Base-by-base conservation (phyloP, 225 moss, liverwort and hornwort species). In the Ulota crispa region DNA sequence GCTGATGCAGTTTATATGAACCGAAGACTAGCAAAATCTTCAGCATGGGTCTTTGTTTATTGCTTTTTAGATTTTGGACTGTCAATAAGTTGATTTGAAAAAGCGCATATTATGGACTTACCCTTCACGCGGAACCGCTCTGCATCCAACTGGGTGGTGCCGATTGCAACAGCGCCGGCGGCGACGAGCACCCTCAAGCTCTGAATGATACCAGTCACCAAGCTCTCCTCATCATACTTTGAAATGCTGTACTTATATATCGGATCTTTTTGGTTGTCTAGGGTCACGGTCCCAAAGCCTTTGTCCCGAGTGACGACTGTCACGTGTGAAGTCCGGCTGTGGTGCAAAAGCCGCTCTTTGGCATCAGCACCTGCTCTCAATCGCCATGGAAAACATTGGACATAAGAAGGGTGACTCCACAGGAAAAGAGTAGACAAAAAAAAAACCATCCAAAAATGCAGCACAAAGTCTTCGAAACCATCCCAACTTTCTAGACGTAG, bases 101-200 rank as follows among this genome's bases (percentile, higher is more conserved):
- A 50, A 6, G 16, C 2, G 16, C 50, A 18, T 16, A 18, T 47
- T 4, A 4, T 52, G 14, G n/a, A 32, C 82, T 83, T 9, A 89
- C 82, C 65, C 39, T 77, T 54, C 80, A 65, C 61, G 56, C 73
- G 45, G 54, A 91, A 89, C 28, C 88, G 87, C 81, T 94, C 91
- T 31, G 87, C 94, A 30, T 89, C 88, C 23, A 83, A 26, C n/a
- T 95, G 98, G 7, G 92, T 65, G 7, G 89, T 91, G 69, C 95
- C 98, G 20, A 98, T 77, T 77, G 91, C 94, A 10, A 83, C 89
- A 62, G 98, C 98, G 13, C 98, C 98, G 24, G 94, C 95, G 9
- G 95, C 95, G 4, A 88, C 79, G 76, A 98, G 26, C 12, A 92
- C 91, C 13, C 93, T 80, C 20, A 98, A 83, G 54, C 90, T 87